Evolutionary conservation across 2,329 filamentous ascomycete species (phyloP), one percentile per base, ranked within the genome.

Genomic region (Bisporella sp.): DNA sequence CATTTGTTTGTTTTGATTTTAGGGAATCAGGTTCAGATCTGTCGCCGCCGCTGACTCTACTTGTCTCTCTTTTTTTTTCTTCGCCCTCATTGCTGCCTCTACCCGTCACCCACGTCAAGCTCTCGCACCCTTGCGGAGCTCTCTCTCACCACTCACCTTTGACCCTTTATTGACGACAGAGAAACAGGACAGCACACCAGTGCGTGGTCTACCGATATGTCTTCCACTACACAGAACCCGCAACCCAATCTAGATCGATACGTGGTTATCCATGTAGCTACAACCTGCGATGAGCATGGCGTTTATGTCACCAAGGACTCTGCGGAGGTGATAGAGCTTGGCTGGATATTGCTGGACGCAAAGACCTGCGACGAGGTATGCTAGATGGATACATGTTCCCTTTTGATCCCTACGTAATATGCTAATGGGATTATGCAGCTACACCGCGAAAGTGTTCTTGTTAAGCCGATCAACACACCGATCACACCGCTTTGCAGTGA

Each of bases 301-400:
- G 93, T 99, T 59, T 99, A 99, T 71, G 93, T 99, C 53, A 99
- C 93, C 54, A 97, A 97, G 73, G 93, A 99, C 73, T 97, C 93
- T 53, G 93, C 93, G 56, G 93, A 99, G 75, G 93, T 99, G 60
- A 99, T 99, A 71, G 93, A 99, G 79, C 80, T 99, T 67, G 93
- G 92, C 57, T 99, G 93, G 93, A 96, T 97, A 66, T 74, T 99
- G 65, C 78, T 96, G 57, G 91, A 96, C 68, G 86, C 89, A 59
- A 93, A 92, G 74, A 86, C 81, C 57, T 87, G 90, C 63, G 91
- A 96, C 63, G 91, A 96, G 86, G 91, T 96, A 76, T 72, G 82
- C 58, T 56, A 56, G 47, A 55, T 32, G 43, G n/a, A 45, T 40
- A 45, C 31, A 21, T 47, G 41, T 31, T 46, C 47, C 12, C 28